Percentiles rank a stretch among this genome's conserved stretches.
phyloP scores from a whole-genome alignment of 805 yeast genomes.

The Metschnikowia baotianmanensis region DNA sequence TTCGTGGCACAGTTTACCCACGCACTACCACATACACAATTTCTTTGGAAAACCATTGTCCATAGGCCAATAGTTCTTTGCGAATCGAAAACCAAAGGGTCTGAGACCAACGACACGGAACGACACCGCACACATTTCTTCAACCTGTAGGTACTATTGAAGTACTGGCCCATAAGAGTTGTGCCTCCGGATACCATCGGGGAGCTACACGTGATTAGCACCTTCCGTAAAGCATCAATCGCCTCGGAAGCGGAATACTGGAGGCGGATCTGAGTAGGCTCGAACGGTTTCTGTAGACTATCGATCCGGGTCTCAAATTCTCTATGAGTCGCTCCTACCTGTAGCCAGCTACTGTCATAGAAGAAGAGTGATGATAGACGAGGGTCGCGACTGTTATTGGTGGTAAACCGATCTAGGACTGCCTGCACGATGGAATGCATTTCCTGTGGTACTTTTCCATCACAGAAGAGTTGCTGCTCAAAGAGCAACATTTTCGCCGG shows the following conservation, averaged over 20 bases:
- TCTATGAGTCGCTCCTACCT: slow-evolving; percentile 28
- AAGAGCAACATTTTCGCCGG: slow-evolving; percentile 33
- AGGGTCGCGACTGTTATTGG: slow-evolving; percentile 41
- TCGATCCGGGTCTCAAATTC: neutral
- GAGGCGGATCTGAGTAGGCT: slow-evolving; percentile 18
- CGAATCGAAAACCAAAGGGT: slow-evolving; percentile 37
- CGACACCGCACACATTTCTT: slow-evolving; percentile 44
- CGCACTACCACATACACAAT: slow-evolving; percentile 75
- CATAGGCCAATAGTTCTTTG: slow-evolving; percentile 39
- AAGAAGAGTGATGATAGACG: slow-evolving; percentile 57
- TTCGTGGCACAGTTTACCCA: slow-evolving; percentile 49
- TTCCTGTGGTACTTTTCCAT: slow-evolving; percentile 55
- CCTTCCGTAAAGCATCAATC: slow-evolving; percentile 39
- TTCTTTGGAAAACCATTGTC: slow-evolving; percentile 68
- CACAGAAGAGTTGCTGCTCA: slow-evolving; percentile 61
- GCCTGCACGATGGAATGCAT: slow-evolving; percentile 39
- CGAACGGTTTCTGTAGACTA: neutral
- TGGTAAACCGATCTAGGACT: slow-evolving; percentile 48
- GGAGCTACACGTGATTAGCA: slow-evolving; percentile 23
- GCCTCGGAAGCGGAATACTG: slow-evolving; percentile 23
- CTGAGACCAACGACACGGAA: slow-evolving; percentile 40
- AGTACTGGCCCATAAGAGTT: slow-evolving; percentile 14
- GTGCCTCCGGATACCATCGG: slow-evolving; percentile 14
- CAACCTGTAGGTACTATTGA: slow-evolving; percentile 17
- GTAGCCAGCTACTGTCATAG: slow-evolving; percentile 67